phyloP scores from a whole-genome alignment of 176 grass and related monocot genomes.

The Tillandsia fasciculata region DNA sequence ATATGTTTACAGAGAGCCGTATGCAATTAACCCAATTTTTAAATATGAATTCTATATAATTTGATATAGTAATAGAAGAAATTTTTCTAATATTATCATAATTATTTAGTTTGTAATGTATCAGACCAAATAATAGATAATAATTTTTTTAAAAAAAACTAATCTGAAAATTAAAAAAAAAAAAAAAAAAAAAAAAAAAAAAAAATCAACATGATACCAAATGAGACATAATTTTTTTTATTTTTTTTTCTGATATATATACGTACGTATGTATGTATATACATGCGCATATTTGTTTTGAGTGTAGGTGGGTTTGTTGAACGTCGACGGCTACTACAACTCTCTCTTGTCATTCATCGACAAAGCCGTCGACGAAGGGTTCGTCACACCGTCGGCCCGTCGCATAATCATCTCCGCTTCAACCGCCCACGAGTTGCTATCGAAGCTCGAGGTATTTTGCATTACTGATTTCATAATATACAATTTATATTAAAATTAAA shows the following conservation, averaged over 20 bases:
- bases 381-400: conserved; percentile 30
- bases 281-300: neutral
- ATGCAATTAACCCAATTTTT: no score
- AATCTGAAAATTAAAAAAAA: neutral
- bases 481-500: no score
- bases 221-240: no score
- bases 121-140: neutral
- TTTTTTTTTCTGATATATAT: no score
- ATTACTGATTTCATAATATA: neutral
- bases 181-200: neutral
- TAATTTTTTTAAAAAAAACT: neutral
- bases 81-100: no score
- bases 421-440: conserved; percentile 27
- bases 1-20: no score
- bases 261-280: no score
- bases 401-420: conserved; percentile 27
- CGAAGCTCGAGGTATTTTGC: conserved; percentile 21
- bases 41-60: no score
- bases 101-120: neutral
- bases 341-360: conserved; percentile 50
- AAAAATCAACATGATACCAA: no score
- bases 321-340: conserved; percentile 68
- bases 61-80: no score
- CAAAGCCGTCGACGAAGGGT: conserved; percentile 48
- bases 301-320: conserved; percentile 38